Evolutionary conservation across 768 basidiomycete species (phyloP), one percentile per base, ranked within the genome.

Genomic region (Gymnopilus junonius): DNA sequence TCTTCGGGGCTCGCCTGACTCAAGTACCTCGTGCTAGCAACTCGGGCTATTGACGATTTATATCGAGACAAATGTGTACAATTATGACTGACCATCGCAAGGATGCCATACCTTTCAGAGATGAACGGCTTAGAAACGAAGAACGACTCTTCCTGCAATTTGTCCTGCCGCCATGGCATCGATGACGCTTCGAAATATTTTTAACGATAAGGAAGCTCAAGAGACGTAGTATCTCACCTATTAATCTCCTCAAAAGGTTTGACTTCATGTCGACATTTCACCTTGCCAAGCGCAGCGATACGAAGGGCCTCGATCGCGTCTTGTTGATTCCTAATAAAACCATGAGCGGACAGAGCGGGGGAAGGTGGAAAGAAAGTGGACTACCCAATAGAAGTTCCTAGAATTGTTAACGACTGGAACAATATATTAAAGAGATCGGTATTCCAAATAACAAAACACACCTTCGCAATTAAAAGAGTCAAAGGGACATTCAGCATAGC

Each of bases 221-320:
- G 6, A 29, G 6, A 17, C 37, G 4, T 25, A 25, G 1, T 50
- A 39, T 77, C 85, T 66, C 67, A 87, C 83, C 81, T 73, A 35
- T 83, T 79, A 48, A 91, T 73, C 10, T 86, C 82, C 0, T 77
- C 71, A 51, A 93, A 75, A 0, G 78, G 74, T 69, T 75, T 82
- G 23, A 81, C 62, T 58, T 74, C 75, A 63, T 80, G 85, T 65
- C 78, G 80, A 61, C 86, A 86, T 70, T 84, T 87, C 46, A 93
- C 88, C 67, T 87, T 88, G 11, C 91, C 92, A 20, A 76, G 71
- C 0, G 87, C 83, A 0, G 91, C 93, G 56, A 94, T 83, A 2
- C 85, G 83, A 20, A 95, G 80, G 0, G 94, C 90, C 73, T 95
- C 93, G n/a, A 82, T 75, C 8, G 87, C 83, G 67, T 95, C 94